A percentile compares a stretch with the other conserved stretches of the same genome.
Evolutionary conservation across 75 land plant genomes (phyloP).

Genomic region (Cryptomeria japonica): DNA sequence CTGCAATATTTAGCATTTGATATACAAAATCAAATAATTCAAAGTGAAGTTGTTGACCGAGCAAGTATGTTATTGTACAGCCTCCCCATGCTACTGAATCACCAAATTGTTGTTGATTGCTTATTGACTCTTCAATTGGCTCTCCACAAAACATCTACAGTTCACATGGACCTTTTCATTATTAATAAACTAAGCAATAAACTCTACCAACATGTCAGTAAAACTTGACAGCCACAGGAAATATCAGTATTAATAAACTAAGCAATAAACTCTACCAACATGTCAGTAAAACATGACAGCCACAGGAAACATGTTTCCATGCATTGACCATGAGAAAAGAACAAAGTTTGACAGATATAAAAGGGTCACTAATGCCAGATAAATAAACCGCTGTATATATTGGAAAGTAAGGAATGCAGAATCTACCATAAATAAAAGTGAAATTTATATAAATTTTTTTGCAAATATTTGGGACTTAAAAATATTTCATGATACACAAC

Average conservation of each 20-base stretch:
- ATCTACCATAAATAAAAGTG: background rate
- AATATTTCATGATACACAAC: background rate
- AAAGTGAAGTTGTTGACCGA: conserved; percentile 93
- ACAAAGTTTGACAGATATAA: background rate
- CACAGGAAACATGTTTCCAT: background rate
- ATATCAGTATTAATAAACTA: background rate
- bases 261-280: background rate
- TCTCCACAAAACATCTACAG: conserved; percentile 72
- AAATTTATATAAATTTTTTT: background rate
- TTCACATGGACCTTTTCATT: conserved; percentile 2
- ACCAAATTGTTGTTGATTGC: conserved; percentile 62
- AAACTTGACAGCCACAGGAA: background rate
- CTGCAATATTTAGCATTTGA: conserved; percentile 94
- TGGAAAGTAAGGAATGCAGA: background rate
- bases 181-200: too few species aligned
- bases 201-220: background rate
- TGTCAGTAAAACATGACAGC: background rate
- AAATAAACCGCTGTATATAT: conserved; percentile 1
- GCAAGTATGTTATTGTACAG: conserved; percentile 89
- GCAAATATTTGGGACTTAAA: background rate
- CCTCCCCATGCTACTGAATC: conserved; percentile 99
- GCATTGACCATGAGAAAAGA: background rate
- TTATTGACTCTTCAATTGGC: conserved; percentile 37
- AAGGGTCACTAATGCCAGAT: background rate
- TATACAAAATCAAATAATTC: conserved; percentile 97